Conservation (phyloP, 768 basidiomycete species). For the Leccinellum luteum region DNA sequence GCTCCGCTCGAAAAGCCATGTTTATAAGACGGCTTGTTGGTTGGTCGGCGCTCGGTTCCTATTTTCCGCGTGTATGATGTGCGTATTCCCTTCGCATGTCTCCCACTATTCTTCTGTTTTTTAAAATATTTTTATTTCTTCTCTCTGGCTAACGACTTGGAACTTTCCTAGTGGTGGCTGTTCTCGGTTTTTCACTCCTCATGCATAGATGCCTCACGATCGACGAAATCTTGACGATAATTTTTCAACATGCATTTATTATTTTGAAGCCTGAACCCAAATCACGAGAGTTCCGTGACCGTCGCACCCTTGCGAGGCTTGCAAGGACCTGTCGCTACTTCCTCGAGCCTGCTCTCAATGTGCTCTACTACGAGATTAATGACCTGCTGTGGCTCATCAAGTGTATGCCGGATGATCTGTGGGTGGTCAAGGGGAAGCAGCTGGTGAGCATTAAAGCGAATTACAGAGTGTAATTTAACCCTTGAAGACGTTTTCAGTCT, state of each 20-base stretch:
- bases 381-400: constrained; percentile 33
- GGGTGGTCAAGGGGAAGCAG: constrained; percentile 32
- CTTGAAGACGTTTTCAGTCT: constrained; percentile 11
- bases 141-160: constrained; percentile 1
- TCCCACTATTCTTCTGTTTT: neutral
- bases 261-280: constrained; percentile 28
- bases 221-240: constrained; percentile 33
- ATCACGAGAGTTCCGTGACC: constrained; percentile 29
- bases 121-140: neutral
- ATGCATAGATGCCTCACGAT: constrained; percentile 34
- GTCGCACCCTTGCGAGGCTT: constrained; percentile 30
- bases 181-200: constrained; percentile 16
- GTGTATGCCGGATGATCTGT: constrained; percentile 31
- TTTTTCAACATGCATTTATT: constrained; percentile 30
- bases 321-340: constrained; percentile 32
- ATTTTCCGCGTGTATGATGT: constrained; percentile 25
- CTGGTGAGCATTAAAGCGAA: constrained; percentile 16
- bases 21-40: constrained; percentile 3
- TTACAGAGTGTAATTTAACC: constrained; percentile 7
- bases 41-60: constrained; percentile 11
- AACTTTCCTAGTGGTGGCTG: constrained; percentile 10
- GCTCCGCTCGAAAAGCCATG: constrained; percentile 24
- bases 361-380: constrained; percentile 30
- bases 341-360: constrained; percentile 32
- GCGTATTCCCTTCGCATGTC: constrained; percentile 7